phyloP scores from a whole-genome alignment of 129 eudicot species.

The Lonicera japonica region DNA sequence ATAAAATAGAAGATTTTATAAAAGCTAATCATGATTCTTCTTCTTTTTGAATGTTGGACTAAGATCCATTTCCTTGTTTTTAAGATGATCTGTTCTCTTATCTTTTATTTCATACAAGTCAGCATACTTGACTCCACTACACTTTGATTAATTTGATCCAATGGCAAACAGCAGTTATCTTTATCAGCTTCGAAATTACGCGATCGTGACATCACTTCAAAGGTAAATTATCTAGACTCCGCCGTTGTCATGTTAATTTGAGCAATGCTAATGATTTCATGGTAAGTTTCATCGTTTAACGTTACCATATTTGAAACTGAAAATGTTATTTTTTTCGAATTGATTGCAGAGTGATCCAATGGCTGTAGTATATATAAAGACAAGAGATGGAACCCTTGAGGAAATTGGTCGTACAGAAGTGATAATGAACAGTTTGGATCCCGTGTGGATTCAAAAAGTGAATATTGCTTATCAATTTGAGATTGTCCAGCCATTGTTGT shows the following conservation, averaged over 20 bases:
- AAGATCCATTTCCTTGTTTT: neutral
- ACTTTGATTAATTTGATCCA: neutral
- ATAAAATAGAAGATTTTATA: neutral
- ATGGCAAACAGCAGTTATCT: conserved; percentile 50
- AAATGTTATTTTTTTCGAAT: neutral
- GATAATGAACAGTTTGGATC: conserved; percentile 81
- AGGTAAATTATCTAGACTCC: conserved; percentile 42
- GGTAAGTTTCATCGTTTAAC: neutral
- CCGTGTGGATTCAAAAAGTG: conserved; percentile 80
- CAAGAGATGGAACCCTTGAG: conserved; percentile 58
- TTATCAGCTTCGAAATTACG: conserved; percentile 74
- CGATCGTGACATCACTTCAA: conserved; percentile 74
- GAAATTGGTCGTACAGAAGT: conserved; percentile 98
- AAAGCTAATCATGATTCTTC: neutral
- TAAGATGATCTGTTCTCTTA: neutral
- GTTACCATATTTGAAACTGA: neutral
- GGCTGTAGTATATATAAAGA: conserved; percentile 65
- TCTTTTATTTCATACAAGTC: neutral
- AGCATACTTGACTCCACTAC: neutral
- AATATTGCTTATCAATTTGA: conserved; percentile 75
- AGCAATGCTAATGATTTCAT: neutral
- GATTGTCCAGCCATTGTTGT: conserved; percentile 78
- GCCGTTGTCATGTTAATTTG: neutral
- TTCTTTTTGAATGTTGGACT: neutral
- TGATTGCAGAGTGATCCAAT: conserved; percentile 89